Evolutionary conservation across 441 rosid genomes (phyloP).

Genomic region (Raphanus hybrid): DNA sequence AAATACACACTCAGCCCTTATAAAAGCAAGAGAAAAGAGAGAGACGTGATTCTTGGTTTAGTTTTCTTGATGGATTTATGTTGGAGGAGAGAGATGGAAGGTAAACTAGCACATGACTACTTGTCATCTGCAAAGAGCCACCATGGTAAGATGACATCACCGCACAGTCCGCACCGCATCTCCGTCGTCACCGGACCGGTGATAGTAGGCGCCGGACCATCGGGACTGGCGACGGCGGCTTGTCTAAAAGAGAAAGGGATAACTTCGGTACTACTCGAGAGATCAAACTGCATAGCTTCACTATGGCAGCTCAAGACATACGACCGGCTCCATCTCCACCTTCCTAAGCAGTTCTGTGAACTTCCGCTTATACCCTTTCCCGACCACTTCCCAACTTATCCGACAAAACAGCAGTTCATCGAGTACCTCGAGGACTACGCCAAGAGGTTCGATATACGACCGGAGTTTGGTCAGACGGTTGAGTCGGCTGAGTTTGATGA

Average conservation of each 20-base stretch:
- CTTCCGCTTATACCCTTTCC: conserved; percentile 48
- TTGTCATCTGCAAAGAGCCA: conserved; percentile 40
- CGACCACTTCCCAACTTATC: conserved; percentile 43
- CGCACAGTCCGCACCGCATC: conserved; percentile 21
- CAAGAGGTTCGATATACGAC: conserved; percentile 32
- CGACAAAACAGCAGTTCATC: conserved; percentile 47
- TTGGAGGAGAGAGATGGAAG: conserved; percentile 69
- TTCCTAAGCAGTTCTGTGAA: conserved; percentile 48
- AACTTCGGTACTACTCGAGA: conserved; percentile 40
- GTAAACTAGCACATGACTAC: conserved; percentile 73
- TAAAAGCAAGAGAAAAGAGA: background rate
- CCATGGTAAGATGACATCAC: conserved; percentile 15
- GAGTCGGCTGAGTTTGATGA: conserved; percentile 41
- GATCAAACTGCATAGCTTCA: conserved; percentile 50
- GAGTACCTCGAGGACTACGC: conserved; percentile 44
- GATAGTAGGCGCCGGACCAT: conserved; percentile 20
- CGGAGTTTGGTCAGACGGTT: conserved; percentile 44
- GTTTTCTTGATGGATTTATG: conserved; percentile 53
- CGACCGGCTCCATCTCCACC: conserved; percentile 47
- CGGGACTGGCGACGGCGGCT: conserved; percentile 46
- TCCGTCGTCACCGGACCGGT: conserved; percentile 37
- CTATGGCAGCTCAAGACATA: conserved; percentile 47
- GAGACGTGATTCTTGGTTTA: too few relatives aligned
- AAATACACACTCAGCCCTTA: conserved; percentile 25
- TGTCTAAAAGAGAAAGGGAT: conserved; percentile 40